phyloP scores from a whole-genome alignment of 2,329 filamentous ascomycete genomes.

The Trichoderma brevicompactum region DNA sequence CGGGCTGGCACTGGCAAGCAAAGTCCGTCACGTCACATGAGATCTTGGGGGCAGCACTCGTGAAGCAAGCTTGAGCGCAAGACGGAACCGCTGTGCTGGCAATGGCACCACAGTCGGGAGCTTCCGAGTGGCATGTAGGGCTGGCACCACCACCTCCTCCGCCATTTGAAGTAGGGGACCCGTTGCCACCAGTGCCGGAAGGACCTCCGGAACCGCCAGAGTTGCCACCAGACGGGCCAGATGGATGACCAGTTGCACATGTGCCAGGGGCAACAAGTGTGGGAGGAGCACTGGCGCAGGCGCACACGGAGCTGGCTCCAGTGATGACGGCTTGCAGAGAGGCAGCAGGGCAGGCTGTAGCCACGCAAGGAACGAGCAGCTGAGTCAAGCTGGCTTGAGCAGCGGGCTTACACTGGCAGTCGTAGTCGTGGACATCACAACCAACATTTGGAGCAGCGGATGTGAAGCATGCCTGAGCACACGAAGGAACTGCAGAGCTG shows the following conservation, averaged over 20 bases:
- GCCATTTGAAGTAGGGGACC: neutral
- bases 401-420: constrained; percentile 37
- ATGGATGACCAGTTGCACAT: neutral
- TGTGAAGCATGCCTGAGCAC: constrained; percentile 39
- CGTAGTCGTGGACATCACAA: constrained; percentile 37
- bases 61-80: constrained; percentile 39
- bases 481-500: constrained; percentile 36
- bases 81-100: constrained; percentile 37
- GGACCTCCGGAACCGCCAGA: constrained; percentile 15
- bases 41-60: constrained; percentile 36
- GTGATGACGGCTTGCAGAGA: constrained; percentile 35
- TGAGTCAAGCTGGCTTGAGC: constrained; percentile 34
- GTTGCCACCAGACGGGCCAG: neutral
- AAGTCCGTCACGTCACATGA: constrained; percentile 38
- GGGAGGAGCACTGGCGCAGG: constrained; percentile 29
- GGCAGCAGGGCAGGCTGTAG: constrained; percentile 33
- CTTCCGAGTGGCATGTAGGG: constrained; percentile 29
- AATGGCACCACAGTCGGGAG: constrained; percentile 36
- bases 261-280: constrained; percentile 12
- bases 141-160: constrained; percentile 7
- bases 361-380: constrained; percentile 37
- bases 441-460: constrained; percentile 36
- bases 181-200: neutral
- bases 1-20: constrained; percentile 37
- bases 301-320: constrained; percentile 35